Evolutionary conservation across 352 stramenopile species (phyloP), one percentile per base, ranked within the genome.

Genomic region (Phytopythium aichiense): DNA sequence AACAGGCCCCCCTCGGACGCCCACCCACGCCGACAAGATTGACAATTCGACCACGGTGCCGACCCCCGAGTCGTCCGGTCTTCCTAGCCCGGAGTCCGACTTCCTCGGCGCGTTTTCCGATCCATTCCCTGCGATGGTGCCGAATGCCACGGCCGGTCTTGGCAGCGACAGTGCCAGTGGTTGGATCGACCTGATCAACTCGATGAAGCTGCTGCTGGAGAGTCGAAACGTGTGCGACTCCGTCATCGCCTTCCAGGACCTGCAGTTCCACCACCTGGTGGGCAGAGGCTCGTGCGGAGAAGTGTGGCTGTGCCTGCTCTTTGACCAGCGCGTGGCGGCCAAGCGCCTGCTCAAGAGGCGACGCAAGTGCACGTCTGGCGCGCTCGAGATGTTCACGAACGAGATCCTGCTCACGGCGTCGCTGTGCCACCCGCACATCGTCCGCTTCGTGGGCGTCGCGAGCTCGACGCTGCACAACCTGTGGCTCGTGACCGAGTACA

Each of bases 401-500:
- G 65, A 73, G 31, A 84, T 84, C 50, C 46, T 58, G 30, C 53
- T 81, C 12, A 61, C 46, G 25, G 74, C 74, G 8, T 35, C 61
- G 4, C 54, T 86, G 28, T 55, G 66, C 25, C 76, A 86, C 42
- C 62, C 67, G 15, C 73, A 77, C 60, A 71, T 86, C 9, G 56
- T 74, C 11, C 30, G n/a, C 13, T 84, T 80, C 23, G 40, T 81
- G n/a, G 76, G 76, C 33, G 65, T 83, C 22, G 56, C 69, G 1
- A 83, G 74, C 67, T 81, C 52, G 6, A 72, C 74, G 38, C 28
- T 74, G 15, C 64, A 76, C 28, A 78, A 74, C 55, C 51, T 85
- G 37, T 82, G 73, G 40, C 58, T 82, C n/a, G 50, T 87, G 38
- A 77, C 57, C 20, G 77, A 87, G 57, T 87, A 76, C 56, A 31